These are phyloP conservation scores for Prunus kanzakura DNA, from an alignment of 306 rosid species.

Conservation along the genomic window DNA sequence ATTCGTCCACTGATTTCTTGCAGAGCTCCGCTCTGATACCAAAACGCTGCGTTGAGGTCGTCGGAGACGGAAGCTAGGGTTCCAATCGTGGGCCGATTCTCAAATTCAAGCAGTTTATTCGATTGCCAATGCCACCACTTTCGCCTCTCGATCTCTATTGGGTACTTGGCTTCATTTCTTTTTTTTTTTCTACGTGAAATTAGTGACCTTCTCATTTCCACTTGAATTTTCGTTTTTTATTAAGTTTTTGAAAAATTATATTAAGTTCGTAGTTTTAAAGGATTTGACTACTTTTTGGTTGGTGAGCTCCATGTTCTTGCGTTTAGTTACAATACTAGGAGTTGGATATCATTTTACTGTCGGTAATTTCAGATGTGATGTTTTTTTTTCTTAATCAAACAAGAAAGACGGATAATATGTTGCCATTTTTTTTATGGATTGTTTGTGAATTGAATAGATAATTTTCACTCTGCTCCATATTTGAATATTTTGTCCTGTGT, in stretches of 20 bases:
- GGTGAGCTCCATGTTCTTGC: background rate
- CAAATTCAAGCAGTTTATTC: slow-evolving; percentile 68
- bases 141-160: slow-evolving; percentile 71
- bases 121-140: slow-evolving; percentile 48
- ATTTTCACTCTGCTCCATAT: background rate
- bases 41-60: slow-evolving; percentile 39
- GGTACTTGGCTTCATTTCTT: slow-evolving; percentile 28
- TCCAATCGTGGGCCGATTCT: slow-evolving; percentile 68
- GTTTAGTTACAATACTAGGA: background rate
- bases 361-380: background rate
- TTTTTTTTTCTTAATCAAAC: too few species aligned
- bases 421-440: too few species aligned
- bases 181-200: background rate
- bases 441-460: too few species aligned
- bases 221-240: background rate
- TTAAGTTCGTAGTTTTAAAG: background rate
- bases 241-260: background rate
- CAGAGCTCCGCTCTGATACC: slow-evolving; percentile 52
- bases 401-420: background rate
- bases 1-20: slow-evolving; percentile 51
- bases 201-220: background rate
- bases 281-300: background rate
- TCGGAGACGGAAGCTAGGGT: slow-evolving; percentile 35
- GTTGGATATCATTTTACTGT: background rate
- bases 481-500: background rate